These are phyloP conservation scores for Elsinoe batatas DNA, from an alignment of 2,329 filamentous ascomycete genomes.

Conservation along the genomic window DNA sequence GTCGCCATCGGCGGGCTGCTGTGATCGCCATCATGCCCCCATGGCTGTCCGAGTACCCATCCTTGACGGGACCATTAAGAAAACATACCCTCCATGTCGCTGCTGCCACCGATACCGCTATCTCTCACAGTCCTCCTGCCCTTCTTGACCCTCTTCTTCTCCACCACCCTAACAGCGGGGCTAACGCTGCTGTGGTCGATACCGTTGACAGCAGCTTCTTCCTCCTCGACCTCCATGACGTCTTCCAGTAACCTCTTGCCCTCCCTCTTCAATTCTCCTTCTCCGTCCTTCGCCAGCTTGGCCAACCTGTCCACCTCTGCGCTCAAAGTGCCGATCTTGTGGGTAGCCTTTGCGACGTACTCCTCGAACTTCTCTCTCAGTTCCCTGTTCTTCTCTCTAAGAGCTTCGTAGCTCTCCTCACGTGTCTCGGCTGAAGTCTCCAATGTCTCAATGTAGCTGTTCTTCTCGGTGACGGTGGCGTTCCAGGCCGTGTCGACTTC, in stretches of 20 bases:
- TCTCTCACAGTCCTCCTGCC: slow-evolving; percentile 11
- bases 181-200: neutral
- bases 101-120: slow-evolving; percentile 8
- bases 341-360: neutral
- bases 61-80: neutral
- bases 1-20: neutral
- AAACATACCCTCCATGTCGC: neutral
- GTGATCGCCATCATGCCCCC: neutral
- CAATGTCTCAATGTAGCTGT: slow-evolving; percentile 22
- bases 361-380: neutral
- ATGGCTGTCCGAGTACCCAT: neutral
- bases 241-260: slow-evolving; percentile 9
- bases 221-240: neutral
- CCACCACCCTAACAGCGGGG: neutral
- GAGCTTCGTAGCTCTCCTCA: slow-evolving; percentile 19
- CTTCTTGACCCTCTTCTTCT: slow-evolving; percentile 7
- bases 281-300: neutral
- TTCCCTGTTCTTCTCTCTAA: neutral
- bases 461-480: slow-evolving; percentile 30
- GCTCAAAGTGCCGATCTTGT: neutral
- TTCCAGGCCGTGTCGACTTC: slow-evolving; percentile 33
- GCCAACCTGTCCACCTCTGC: neutral
- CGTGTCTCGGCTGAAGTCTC: slow-evolving; percentile 19
- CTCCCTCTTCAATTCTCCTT: neutral
- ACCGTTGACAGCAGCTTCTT: neutral